phyloP scores from a whole-genome alignment of 495 filamentous ascomycete species.

The Peziza echinospora region DNA sequence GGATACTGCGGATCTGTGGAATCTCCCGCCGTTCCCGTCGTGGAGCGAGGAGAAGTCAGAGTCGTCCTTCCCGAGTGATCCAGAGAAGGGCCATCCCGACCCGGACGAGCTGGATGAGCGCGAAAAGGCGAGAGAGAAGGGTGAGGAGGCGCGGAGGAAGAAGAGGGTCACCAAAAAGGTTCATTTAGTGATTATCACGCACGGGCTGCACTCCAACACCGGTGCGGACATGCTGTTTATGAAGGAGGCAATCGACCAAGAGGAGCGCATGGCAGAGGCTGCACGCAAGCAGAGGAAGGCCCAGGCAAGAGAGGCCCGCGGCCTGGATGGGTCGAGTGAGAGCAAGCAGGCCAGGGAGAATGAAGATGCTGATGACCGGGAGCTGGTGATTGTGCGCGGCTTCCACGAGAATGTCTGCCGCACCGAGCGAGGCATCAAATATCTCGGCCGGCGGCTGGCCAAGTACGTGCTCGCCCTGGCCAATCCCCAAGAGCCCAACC shows the following conservation, averaged over 20 bases:
- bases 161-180: constrained; percentile 36
- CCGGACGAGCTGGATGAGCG: constrained; percentile 16
- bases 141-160: constrained; percentile 7
- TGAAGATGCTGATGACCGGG: constrained; percentile 40
- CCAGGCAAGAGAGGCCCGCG: constrained; percentile 12
- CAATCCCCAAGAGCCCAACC: constrained; percentile 73
- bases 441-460: constrained; percentile 84
- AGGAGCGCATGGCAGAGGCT: constrained; percentile 43
- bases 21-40: constrained; percentile 57
- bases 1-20: constrained; percentile 77
- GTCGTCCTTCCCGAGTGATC: constrained; percentile 2
- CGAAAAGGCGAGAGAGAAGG: constrained; percentile 21
- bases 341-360: constrained; percentile 22
- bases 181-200: constrained; percentile 79
- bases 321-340: constrained; percentile 1
- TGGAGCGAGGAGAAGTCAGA: constrained; percentile 19
- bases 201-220: constrained; percentile 92
- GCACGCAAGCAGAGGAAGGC: constrained; percentile 32
- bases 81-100: constrained; percentile 11
- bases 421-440: constrained; percentile 89
- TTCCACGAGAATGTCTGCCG: constrained; percentile 74
- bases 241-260: constrained; percentile 87
- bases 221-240: constrained; percentile 91
- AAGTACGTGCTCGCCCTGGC: constrained; percentile 73
- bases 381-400: constrained; percentile 83